phyloP scores from a whole-genome alignment of 768 basidiomycete species.

The Solioccasus polychromus region DNA sequence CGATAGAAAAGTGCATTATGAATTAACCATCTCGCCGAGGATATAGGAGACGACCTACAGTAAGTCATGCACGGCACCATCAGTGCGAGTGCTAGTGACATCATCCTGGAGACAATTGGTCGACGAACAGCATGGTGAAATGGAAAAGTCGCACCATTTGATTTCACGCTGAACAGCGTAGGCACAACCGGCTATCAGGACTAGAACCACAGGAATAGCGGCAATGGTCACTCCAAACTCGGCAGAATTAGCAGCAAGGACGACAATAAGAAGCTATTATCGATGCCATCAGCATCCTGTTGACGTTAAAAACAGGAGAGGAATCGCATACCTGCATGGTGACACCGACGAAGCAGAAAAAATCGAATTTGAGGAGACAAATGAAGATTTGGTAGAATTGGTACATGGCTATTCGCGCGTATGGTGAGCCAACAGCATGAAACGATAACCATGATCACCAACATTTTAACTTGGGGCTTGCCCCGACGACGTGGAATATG shows the following conservation, averaged over 20 bases:
- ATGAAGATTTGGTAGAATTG: constrained; percentile 86
- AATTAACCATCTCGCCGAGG: constrained; percentile 2
- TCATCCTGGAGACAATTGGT: constrained; percentile 43
- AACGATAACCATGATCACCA: constrained; percentile 20
- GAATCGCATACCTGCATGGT: constrained; percentile 71
- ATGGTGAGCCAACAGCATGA: neutral
- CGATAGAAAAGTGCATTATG: neutral
- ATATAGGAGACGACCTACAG: constrained; percentile 46
- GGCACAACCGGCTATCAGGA: constrained; percentile 62
- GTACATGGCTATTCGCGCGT: constrained; percentile 67
- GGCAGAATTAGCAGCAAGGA: constrained; percentile 56
- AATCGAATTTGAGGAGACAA: constrained; percentile 86
- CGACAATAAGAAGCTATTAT: constrained; percentile 75
- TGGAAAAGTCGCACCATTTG: constrained; percentile 52
- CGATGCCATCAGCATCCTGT: neutral
- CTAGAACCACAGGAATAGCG: constrained; percentile 76
- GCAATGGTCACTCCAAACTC: constrained; percentile 83
- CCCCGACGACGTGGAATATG: constrained; percentile 86
- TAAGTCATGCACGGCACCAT: constrained; percentile 78
- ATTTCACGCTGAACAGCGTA: constrained; percentile 78
- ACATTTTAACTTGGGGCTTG: constrained; percentile 84
- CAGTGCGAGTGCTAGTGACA: constrained; percentile 66
- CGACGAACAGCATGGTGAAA: neutral
- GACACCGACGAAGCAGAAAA: constrained; percentile 83
- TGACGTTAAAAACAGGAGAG: neutral